phyloP scores from a whole-genome alignment of 2,329 filamentous ascomycete genomes.

The Claviceps cyperi region DNA sequence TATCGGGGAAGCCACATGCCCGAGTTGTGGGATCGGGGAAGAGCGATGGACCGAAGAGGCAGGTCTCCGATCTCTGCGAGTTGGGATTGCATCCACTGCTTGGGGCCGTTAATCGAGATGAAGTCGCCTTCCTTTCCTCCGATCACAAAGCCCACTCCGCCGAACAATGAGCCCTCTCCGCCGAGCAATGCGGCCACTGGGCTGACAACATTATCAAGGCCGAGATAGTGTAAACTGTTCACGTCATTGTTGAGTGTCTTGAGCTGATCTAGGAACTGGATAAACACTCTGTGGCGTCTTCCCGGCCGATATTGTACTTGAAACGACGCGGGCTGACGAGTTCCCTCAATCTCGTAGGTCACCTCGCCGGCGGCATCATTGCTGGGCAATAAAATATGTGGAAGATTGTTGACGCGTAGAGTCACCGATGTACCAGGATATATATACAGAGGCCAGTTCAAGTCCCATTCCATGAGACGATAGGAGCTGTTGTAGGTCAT shows the following conservation, averaged over 20 bases:
- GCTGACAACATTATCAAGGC: constrained; percentile 6
- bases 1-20: constrained; percentile 12
- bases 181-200: constrained; percentile 8
- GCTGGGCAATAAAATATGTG: neutral
- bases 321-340: constrained; percentile 13
- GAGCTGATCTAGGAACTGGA: constrained; percentile 13
- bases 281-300: constrained; percentile 3
- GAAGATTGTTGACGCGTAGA: neutral
- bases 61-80: constrained; percentile 13
- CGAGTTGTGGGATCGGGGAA: constrained; percentile 19
- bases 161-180: constrained; percentile 6
- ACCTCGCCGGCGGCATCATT: constrained; percentile 15
- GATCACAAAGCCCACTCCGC: constrained; percentile 15
- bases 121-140: constrained; percentile 18
- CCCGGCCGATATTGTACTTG: constrained; percentile 11
- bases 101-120: constrained; percentile 12
- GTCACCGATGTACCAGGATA: constrained; percentile 12
- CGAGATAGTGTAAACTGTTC: constrained; percentile 8
- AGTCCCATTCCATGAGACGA: constrained; percentile 10
- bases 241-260: constrained; percentile 10
- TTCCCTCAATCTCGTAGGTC: constrained; percentile 15
- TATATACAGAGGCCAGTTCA: constrained; percentile 13
- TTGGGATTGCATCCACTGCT: constrained; percentile 17
- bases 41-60: constrained; percentile 15
- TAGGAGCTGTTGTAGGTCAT: constrained; percentile 9